A percentile compares a stretch with the other conserved stretches of the same genome.
Conservation (phyloP, 169 alveolate species). For the Plasmodium adleri region DNA sequence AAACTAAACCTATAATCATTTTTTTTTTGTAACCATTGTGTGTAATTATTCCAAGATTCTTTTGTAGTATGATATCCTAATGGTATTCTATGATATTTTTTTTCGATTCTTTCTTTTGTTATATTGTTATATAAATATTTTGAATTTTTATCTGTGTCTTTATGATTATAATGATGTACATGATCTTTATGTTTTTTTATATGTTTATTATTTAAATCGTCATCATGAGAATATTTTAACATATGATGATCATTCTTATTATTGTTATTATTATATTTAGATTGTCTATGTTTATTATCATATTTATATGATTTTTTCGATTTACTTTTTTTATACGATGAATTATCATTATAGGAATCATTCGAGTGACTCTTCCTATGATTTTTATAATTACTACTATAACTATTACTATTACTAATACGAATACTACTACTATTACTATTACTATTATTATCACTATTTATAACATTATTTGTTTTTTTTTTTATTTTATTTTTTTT, state of each 20-base stretch:
- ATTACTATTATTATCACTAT: no score
- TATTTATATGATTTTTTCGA: no score
- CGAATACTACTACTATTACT: no score
- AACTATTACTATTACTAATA: no score
- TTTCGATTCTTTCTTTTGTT: constrained; percentile 62
- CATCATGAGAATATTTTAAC: constrained; percentile 4
- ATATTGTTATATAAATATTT: constrained; percentile 46
- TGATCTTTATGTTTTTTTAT: neutral
- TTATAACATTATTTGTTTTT: no score
- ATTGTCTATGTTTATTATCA: no score
- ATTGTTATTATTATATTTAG: neutral
- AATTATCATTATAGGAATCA: no score
- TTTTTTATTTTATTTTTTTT: no score
- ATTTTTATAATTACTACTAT: no score
- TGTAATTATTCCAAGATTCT: constrained; percentile 58
- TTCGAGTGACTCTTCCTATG: no score
- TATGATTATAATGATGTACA: neutral
- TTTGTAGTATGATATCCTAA: constrained; percentile 62
- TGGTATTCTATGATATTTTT: constrained; percentile 36
- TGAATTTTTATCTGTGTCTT: constrained; percentile 9
- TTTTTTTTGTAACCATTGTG: constrained; percentile 68
- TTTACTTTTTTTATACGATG: no score
- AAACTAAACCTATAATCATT: constrained; percentile 56
- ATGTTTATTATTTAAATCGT: neutral
- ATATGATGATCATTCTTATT: neutral